These are phyloP conservation scores for Ottelia alismoides DNA, from an alignment of 106 monocot species.

Conservation along the genomic window DNA sequence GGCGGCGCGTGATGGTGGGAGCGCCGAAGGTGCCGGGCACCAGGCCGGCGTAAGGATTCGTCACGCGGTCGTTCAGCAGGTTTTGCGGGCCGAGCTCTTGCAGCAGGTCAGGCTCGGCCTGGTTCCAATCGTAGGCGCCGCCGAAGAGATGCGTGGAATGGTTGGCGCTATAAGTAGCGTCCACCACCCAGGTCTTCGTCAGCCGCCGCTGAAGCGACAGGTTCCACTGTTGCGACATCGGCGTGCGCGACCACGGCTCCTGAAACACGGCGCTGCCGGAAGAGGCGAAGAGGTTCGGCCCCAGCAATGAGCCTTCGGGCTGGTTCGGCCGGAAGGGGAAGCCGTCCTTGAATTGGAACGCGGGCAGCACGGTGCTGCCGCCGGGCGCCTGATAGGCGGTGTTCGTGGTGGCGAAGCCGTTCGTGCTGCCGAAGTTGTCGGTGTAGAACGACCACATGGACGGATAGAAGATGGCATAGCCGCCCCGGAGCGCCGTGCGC, in stretches of 20 bases:
- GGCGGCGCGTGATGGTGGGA: background rate
- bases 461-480: background rate
- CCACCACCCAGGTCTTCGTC: background rate
- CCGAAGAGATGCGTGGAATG: background rate
- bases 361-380: background rate
- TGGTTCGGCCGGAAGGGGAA: background rate
- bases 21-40: background rate
- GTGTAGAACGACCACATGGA: background rate
- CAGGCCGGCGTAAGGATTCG: background rate
- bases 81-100: too few species aligned
- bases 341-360: background rate
- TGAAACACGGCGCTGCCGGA: background rate
- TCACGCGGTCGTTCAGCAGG: background rate
- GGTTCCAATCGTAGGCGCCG: background rate
- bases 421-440: background rate
- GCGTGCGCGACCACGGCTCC: background rate
- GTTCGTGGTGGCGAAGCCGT: background rate
- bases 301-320: too few species aligned
- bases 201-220: background rate
- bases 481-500: background rate
- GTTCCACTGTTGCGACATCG: background rate
- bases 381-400: background rate
- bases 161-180: background rate
- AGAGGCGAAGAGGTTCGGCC: background rate
- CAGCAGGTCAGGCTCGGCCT: too few species aligned